A percentile compares a stretch with the other conserved stretches of the same genome.
Evolutionary conservation across 495 filamentous ascomycete genomes (phyloP).

Genomic region (Aspergillus panamensis): DNA sequence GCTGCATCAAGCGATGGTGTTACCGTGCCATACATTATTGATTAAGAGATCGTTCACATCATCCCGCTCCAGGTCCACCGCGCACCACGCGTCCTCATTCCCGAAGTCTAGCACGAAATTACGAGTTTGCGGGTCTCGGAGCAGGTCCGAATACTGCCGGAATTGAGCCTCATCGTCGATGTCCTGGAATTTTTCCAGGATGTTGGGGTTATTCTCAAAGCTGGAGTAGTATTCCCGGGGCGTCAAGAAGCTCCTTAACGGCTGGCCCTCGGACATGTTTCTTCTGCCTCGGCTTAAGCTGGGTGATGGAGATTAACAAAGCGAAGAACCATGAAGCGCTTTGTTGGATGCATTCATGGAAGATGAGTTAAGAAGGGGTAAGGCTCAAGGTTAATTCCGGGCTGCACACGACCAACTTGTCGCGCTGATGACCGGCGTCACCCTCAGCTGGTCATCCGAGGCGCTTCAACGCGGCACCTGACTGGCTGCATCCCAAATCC

Average conservation of each 20-base stretch:
- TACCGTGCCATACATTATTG: constrained; percentile 26
- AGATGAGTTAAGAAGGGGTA: not conserved
- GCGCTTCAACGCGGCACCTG: not conserved
- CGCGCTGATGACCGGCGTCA: not conserved
- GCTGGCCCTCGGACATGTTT: constrained; percentile 19
- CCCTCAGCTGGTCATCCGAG: not conserved
- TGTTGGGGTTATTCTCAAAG: constrained; percentile 20
- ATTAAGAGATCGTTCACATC: constrained; percentile 43
- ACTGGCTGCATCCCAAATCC: not conserved
- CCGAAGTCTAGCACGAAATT: constrained; percentile 77
- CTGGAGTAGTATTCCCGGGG: constrained; percentile 40
- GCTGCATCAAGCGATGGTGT: not conserved
- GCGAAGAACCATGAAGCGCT: not conserved
- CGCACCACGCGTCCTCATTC: constrained; percentile 57
- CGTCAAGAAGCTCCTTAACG: constrained; percentile 17
- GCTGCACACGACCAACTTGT: not conserved
- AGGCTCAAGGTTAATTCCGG: not conserved
- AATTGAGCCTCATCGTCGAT: constrained; percentile 54
- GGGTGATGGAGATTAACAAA: not conserved
- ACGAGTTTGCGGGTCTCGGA: constrained; percentile 38
- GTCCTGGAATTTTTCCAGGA: constrained; percentile 44
- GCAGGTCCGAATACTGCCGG: constrained; percentile 30
- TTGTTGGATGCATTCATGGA: not conserved
- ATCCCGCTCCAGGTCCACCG: constrained; percentile 50
- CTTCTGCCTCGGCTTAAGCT: not conserved